A percentile compares a stretch with the other conserved stretches of the same genome.
These are phyloP conservation scores for Colletotrichum sp. DNA, from an alignment of 2,329 filamentous ascomycete genomes.

Conservation along the genomic window DNA sequence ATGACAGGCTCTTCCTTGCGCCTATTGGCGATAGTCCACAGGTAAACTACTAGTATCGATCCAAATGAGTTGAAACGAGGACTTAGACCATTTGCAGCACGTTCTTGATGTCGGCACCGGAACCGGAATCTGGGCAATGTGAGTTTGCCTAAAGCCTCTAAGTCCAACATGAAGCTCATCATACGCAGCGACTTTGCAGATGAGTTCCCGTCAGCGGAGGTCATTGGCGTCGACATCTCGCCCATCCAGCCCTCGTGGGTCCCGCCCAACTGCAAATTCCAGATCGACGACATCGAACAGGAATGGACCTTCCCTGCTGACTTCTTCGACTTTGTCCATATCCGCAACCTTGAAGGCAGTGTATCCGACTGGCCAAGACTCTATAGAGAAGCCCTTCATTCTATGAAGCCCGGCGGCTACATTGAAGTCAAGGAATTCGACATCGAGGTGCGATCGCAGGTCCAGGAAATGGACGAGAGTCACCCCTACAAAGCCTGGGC, in stretches of 20 bases:
- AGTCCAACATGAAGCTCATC: not conserved
- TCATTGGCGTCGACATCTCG: constrained; percentile 59
- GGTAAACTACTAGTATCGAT: not conserved
- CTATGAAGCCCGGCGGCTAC: constrained; percentile 49
- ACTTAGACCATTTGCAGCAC: constrained; percentile 24
- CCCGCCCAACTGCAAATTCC: constrained; percentile 40
- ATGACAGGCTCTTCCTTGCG: constrained; percentile 39
- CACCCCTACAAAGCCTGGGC: not conserved
- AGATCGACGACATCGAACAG: constrained; percentile 38
- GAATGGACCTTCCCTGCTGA: constrained; percentile 42
- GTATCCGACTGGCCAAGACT: constrained; percentile 63
- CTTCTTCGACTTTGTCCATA: constrained; percentile 66
- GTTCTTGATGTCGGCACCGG: constrained; percentile 49
- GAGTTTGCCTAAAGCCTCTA: constrained; percentile 8
- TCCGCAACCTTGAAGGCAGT: constrained; percentile 61
- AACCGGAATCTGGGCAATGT: constrained; percentile 50
- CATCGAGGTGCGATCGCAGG: constrained; percentile 16
- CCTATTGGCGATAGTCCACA: constrained; percentile 34
- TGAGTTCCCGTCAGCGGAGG: constrained; percentile 46
- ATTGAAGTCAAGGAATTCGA: constrained; percentile 34
- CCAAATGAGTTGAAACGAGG: not conserved
- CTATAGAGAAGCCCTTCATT: constrained; percentile 53
- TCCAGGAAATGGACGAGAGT: not conserved
- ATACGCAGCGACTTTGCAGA: constrained; percentile 52
- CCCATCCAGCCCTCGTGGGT: constrained; percentile 54